phyloP scores from a whole-genome alignment of 306 rosid species.

The Corylus avellana region DNA sequence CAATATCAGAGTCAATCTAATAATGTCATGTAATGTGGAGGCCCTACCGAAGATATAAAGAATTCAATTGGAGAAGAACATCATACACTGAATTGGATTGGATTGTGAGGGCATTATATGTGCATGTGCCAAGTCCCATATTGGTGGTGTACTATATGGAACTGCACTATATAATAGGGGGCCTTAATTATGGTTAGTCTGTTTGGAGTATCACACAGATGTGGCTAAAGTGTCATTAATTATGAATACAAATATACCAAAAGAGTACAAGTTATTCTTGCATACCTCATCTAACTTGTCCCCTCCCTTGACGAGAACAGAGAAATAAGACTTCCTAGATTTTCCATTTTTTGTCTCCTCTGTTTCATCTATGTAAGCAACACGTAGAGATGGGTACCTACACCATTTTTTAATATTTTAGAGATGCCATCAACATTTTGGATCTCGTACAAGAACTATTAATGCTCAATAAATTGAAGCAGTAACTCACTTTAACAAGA shows the following conservation, averaged over 20 bases:
- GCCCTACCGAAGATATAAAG: not conserved
- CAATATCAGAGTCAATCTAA: no score
- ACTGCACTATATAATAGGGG: no score
- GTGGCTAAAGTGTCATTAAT: no score
- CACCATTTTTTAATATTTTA: constrained; percentile 27
- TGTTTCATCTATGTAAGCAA: constrained; percentile 88
- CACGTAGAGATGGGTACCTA: constrained; percentile 81
- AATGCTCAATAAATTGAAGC: constrained; percentile 22
- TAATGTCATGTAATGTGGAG: no score
- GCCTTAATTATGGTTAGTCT: no score
- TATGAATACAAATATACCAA: no score
- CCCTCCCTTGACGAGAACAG: constrained; percentile 96
- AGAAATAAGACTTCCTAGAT: constrained; percentile 53
- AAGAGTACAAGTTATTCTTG: constrained; percentile 12
- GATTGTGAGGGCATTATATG: no score
- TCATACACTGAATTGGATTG: no score
- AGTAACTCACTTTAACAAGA: constrained; percentile 77
- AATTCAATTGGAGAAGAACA: constrained; percentile 16
- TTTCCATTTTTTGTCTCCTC: constrained; percentile 57
- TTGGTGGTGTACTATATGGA: no score
- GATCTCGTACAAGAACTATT: constrained; percentile 4
- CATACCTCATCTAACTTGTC: constrained; percentile 92
- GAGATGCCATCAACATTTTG: constrained; percentile 27
- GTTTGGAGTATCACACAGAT: no score
- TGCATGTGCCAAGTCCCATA: no score